phyloP scores from a whole-genome alignment of 108 stramenopile genomes.

The Parmales sp. region DNA sequence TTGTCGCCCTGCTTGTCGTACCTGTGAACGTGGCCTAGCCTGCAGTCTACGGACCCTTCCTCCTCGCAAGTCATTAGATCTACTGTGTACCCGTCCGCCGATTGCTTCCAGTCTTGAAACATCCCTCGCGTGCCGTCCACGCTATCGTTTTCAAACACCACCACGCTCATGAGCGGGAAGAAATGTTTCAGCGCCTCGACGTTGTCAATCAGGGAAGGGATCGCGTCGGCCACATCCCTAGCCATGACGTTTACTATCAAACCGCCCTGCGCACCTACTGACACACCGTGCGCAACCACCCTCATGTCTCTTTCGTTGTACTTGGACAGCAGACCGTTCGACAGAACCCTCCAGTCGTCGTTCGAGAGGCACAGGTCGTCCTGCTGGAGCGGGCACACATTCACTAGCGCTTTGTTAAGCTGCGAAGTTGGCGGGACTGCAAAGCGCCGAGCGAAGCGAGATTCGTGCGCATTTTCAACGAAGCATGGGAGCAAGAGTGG shows the following conservation, averaged over 20 bases:
- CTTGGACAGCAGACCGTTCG: conserved; percentile 4
- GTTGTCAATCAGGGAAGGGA: conserved; percentile 29
- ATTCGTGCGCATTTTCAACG: too few species aligned
- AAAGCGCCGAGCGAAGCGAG: too few species aligned
- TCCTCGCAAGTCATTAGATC: conserved; percentile 38
- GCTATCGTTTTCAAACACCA: conserved; percentile 44
- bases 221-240: conserved; percentile 29
- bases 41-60: conserved; percentile 29
- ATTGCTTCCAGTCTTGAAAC: conserved; percentile 28
- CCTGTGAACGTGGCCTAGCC: conserved; percentile 27
- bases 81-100: conserved; percentile 17
- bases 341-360: not conserved
- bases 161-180: conserved; percentile 27
- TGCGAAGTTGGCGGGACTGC: not conserved
- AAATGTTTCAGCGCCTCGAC: conserved; percentile 33
- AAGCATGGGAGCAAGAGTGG: too few species aligned
- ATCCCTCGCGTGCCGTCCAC: conserved; percentile 31
- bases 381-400: not conserved
- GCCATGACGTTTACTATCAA: conserved; percentile 38
- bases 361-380: conserved; percentile 3
- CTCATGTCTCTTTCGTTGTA: conserved; percentile 22
- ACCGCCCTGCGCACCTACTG: conserved; percentile 28
- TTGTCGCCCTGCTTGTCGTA: conserved; percentile 35
- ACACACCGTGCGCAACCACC: conserved; percentile 30
- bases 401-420: not conserved